Evolutionary conservation across 1,139 yeast genomes (phyloP).

Genomic region (Geotrichum bryndzae): DNA sequence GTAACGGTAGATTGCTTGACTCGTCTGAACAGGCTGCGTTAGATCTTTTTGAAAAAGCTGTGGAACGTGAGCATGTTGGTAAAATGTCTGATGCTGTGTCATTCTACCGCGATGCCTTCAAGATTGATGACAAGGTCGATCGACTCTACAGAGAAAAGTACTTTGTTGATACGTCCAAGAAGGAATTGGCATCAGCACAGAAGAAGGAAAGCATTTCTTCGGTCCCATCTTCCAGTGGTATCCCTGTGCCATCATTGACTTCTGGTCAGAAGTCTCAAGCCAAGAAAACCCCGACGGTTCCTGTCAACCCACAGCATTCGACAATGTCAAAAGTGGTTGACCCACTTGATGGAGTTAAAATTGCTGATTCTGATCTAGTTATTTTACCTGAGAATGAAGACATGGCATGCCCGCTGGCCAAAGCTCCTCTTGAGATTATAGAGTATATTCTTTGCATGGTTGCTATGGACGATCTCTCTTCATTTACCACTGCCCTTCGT

Average conservation of each 20-base stretch:
- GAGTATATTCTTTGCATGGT: conserved; percentile 48
- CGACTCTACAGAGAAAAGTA: conserved; percentile 53
- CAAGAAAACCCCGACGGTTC: background rate
- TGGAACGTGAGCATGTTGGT: conserved; percentile 66
- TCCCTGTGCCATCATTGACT: background rate
- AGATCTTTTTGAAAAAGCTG: conserved; percentile 60
- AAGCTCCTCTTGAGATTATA: conserved; percentile 63
- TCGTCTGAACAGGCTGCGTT: conserved; percentile 42
- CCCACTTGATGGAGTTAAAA: conserved; percentile 31
- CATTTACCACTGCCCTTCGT: conserved; percentile 61
- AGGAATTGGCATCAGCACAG: background rate
- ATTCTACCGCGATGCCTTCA: conserved; percentile 66
- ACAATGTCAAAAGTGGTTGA: background rate
- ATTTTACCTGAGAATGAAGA: conserved; percentile 39
- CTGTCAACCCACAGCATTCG: background rate
- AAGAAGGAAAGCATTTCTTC: background rate
- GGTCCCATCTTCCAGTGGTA: background rate
- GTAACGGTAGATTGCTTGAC: background rate
- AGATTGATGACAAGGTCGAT: conserved; percentile 54
- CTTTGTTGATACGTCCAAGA: conserved; percentile 19
- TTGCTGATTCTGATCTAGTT: conserved; percentile 35
- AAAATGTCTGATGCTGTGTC: conserved; percentile 74
- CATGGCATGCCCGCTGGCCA: conserved; percentile 49
- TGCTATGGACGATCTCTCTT: conserved; percentile 46
- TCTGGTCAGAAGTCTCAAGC: background rate